These are phyloP conservation scores for Apiospora malaysiana DNA, from an alignment of 2,329 filamentous ascomycete species.

Conservation along the genomic window DNA sequence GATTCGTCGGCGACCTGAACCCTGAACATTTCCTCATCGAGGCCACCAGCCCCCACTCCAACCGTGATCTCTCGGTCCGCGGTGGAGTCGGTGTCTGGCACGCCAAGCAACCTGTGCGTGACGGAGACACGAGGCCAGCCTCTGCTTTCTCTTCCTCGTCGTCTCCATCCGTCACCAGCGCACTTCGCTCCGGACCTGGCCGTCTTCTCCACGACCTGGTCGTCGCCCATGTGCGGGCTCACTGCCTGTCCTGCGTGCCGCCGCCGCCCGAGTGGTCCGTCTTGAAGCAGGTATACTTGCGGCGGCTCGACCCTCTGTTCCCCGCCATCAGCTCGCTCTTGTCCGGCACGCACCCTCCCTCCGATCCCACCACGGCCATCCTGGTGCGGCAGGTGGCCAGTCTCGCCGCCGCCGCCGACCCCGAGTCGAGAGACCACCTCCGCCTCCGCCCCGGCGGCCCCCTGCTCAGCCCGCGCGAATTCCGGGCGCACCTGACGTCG, in stretches of 20 bases:
- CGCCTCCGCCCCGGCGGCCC: conserved; percentile 48
- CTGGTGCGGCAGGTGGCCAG: conserved; percentile 61
- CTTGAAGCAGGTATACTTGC: conserved; percentile 53
- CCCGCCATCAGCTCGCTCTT: conserved; percentile 50
- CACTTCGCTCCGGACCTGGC: not conserved
- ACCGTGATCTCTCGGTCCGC: conserved; percentile 48
- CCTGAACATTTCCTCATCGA: conserved; percentile 66
- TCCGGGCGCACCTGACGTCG: conserved; percentile 53
- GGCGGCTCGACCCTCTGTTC: conserved; percentile 61
- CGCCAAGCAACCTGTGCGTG: conserved; percentile 33
- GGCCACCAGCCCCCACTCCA: conserved; percentile 50
- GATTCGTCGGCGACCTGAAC: conserved; percentile 65
- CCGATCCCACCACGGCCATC: conserved; percentile 39
- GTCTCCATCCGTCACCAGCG: not conserved
- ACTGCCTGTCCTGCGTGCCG: conserved; percentile 55
- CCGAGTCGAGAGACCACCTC: conserved; percentile 50
- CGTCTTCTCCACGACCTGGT: conserved; percentile 35
- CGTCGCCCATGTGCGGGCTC: conserved; percentile 49
- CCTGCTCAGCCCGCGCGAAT: conserved; percentile 52
- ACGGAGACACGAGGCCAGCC: not conserved
- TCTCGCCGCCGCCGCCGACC: conserved; percentile 59
- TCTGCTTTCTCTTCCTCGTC: not conserved
- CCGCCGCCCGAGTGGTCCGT: conserved; percentile 52
- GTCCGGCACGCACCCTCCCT: not conserved
- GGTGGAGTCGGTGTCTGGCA: conserved; percentile 65